phyloP scores from a whole-genome alignment of 768 basidiomycete species.

The Tricholoma sp. region DNA sequence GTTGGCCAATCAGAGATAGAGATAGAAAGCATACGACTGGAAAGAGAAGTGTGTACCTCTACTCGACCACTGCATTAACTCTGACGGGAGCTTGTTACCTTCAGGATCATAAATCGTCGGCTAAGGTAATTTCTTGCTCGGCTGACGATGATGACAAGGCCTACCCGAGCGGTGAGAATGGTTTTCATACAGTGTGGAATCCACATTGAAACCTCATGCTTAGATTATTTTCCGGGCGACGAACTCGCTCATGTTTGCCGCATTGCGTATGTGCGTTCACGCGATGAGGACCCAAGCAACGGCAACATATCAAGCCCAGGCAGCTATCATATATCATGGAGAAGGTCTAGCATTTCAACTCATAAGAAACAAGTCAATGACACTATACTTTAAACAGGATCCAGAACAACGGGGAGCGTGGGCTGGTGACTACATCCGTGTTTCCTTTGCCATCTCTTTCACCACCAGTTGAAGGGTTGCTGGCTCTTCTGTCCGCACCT shows the following conservation, averaged over 20 bases:
- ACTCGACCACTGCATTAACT: neutral
- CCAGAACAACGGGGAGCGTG: conserved; percentile 36
- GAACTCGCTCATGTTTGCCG: conserved; percentile 54
- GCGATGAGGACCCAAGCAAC: conserved; percentile 25
- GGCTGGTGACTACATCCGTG: conserved; percentile 40
- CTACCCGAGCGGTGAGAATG: conserved; percentile 40
- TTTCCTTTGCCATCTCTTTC: conserved; percentile 58
- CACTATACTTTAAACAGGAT: conserved; percentile 32
- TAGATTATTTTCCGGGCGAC: conserved; percentile 66
- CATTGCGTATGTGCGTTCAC: conserved; percentile 40
- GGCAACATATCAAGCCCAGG: conserved; percentile 46
- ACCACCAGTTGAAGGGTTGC: conserved; percentile 56
- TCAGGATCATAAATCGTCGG: conserved; percentile 36
- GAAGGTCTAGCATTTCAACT: conserved; percentile 39
- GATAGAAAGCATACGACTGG: conserved; percentile 44
- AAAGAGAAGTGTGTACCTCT: conserved; percentile 37
- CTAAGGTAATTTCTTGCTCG: conserved; percentile 49
- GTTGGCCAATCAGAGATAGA: conserved; percentile 52
- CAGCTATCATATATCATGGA: conserved; percentile 58
- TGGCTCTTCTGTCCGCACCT: conserved; percentile 63
- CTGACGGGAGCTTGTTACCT: neutral
- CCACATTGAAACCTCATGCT: neutral
- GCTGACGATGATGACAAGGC: conserved; percentile 39
- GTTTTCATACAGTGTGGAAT: neutral
- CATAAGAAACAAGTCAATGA: neutral